These are phyloP conservation scores for Aspergillus udagawae DNA, from an alignment of 2,329 filamentous ascomycete genomes.

Conservation along the genomic window DNA sequence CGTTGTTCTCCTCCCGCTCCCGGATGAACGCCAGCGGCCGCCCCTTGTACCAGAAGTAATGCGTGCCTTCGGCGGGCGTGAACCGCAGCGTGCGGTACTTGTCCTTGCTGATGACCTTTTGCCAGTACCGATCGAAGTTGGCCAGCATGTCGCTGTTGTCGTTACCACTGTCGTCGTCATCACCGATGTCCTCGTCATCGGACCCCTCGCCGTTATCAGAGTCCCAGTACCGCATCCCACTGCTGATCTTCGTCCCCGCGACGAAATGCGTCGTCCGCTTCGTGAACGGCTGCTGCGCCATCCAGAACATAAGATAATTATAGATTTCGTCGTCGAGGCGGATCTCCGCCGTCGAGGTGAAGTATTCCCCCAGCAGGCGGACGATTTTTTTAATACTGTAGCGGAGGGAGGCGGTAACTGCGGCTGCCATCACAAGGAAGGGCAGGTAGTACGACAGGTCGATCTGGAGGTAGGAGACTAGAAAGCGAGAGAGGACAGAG, in stretches of 20 bases:
- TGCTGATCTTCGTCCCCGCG: slow-evolving; percentile 58
- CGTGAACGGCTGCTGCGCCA: slow-evolving; percentile 60
- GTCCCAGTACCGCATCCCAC: slow-evolving; percentile 25
- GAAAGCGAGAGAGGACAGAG: slow-evolving; percentile 51
- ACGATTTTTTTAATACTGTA: slow-evolving; percentile 51
- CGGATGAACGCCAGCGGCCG: slow-evolving; percentile 45
- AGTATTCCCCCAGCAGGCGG: slow-evolving; percentile 48
- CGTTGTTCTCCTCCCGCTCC: slow-evolving; percentile 23
- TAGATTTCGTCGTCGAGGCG: slow-evolving; percentile 69
- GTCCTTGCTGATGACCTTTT: slow-evolving; percentile 35
- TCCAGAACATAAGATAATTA: slow-evolving; percentile 68
- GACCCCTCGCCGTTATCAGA: slow-evolving; percentile 19
- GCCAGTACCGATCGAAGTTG: slow-evolving; percentile 39
- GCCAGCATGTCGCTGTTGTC: slow-evolving; percentile 37
- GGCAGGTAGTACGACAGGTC: slow-evolving; percentile 63
- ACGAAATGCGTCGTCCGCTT: slow-evolving; percentile 59
- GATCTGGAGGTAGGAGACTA: slow-evolving; percentile 56
- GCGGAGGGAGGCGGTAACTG: slow-evolving; percentile 49
- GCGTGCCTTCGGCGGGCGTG: slow-evolving; percentile 63
- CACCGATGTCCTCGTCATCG: slow-evolving; percentile 18
- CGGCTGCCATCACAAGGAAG: slow-evolving; percentile 49
- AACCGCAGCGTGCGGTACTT: slow-evolving; percentile 45
- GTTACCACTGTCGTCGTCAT: slow-evolving; percentile 19
- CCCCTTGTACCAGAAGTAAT: slow-evolving; percentile 65
- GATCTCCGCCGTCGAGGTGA: slow-evolving; percentile 64